Percentiles rank a stretch among this genome's conserved stretches.
Evolutionary conservation across 192 early-diverging fungal genomes (phyloP).

Genomic region (Borealophlyctis nickersoniae): DNA sequence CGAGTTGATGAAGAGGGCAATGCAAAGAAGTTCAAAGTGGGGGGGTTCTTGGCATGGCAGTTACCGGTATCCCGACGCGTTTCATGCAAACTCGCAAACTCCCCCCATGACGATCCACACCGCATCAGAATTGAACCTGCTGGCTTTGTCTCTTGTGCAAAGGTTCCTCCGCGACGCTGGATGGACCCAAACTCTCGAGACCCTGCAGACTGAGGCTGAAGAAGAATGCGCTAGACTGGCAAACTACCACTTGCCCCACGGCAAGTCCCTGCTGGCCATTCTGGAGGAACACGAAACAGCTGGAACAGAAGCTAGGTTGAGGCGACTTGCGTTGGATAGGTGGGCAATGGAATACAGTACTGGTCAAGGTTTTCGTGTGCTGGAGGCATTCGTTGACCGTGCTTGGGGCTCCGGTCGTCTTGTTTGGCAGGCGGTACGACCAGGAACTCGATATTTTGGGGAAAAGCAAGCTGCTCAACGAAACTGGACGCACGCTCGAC

Average conservation of each 20-base stretch:
- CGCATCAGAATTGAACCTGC: slow-evolving; percentile 22
- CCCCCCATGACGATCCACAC: slow-evolving; percentile 10
- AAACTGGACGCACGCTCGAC: slow-evolving; percentile 29
- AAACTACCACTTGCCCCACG: slow-evolving; percentile 23
- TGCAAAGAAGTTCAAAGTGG: too few relatives aligned
- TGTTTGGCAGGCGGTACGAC: slow-evolving; percentile 9
- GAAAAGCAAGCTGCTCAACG: slow-evolving; percentile 35
- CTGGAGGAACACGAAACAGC: slow-evolving; percentile 39
- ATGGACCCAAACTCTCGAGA: slow-evolving; percentile 38
- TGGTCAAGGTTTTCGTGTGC: background rate
- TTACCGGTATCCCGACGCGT: too few relatives aligned
- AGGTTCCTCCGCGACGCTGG: slow-evolving; percentile 42
- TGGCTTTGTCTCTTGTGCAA: slow-evolving; percentile 34
- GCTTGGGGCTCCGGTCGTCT: background rate
- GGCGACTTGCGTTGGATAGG: slow-evolving; percentile 4
- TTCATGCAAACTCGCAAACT: too few relatives aligned
- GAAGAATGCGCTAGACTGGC: slow-evolving; percentile 27
- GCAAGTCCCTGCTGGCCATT: slow-evolving; percentile 41
- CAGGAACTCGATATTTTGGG: slow-evolving; percentile 39
- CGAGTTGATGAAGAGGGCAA: too few relatives aligned
- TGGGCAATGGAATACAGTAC: background rate
- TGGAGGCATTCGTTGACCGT: background rate
- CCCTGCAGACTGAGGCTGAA: slow-evolving; percentile 44
- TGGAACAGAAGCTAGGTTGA: background rate
- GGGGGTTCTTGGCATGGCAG: too few relatives aligned